Evolutionary conservation across 2,329 filamentous ascomycete genomes (phyloP).

Genomic region (Myriangium duriaei): DNA sequence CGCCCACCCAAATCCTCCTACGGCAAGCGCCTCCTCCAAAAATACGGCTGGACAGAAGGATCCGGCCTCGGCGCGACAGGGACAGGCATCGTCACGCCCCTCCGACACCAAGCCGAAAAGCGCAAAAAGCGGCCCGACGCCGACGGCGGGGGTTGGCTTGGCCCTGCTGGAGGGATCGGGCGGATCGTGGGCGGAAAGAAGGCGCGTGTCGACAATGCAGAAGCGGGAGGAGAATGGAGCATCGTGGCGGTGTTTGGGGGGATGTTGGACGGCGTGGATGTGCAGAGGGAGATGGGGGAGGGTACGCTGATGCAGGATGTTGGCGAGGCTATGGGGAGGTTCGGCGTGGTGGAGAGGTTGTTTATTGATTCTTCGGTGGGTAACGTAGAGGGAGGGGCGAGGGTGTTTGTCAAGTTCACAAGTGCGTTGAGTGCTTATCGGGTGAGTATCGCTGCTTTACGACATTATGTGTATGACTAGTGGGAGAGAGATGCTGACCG

Average conservation of each 20-base stretch:
- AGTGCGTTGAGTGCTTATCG: constrained; percentile 71
- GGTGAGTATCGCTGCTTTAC: constrained; percentile 39
- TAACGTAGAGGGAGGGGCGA: constrained; percentile 14
- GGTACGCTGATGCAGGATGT: constrained; percentile 78
- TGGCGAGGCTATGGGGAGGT: constrained; percentile 75
- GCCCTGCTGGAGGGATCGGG: constrained; percentile 49
- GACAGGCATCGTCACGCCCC: constrained; percentile 71
- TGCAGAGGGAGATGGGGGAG: constrained; percentile 62
- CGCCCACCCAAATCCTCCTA: constrained; percentile 43
- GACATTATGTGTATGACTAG: not conserved
- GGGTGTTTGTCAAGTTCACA: constrained; percentile 88
- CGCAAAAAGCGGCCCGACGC: constrained; percentile 65
- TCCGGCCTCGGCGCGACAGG: constrained; percentile 72
- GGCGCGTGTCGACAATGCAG: constrained; percentile 26
- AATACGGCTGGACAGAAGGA: constrained; percentile 88
- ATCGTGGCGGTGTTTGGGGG: constrained; percentile 73
- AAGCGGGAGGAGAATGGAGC: constrained; percentile 27
- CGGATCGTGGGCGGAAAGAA: constrained; percentile 70
- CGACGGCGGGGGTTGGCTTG: constrained; percentile 65
- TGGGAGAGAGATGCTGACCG: constrained; percentile 12
- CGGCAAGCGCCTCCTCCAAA: constrained; percentile 76
- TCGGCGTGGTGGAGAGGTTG: constrained; percentile 28
- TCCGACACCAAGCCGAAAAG: constrained; percentile 77
- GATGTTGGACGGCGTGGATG: constrained; percentile 77
- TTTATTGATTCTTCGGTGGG: constrained; percentile 43